Conservation (phyloP, 1,139 yeast genomes). For the Taphrina flavorubra region DNA sequence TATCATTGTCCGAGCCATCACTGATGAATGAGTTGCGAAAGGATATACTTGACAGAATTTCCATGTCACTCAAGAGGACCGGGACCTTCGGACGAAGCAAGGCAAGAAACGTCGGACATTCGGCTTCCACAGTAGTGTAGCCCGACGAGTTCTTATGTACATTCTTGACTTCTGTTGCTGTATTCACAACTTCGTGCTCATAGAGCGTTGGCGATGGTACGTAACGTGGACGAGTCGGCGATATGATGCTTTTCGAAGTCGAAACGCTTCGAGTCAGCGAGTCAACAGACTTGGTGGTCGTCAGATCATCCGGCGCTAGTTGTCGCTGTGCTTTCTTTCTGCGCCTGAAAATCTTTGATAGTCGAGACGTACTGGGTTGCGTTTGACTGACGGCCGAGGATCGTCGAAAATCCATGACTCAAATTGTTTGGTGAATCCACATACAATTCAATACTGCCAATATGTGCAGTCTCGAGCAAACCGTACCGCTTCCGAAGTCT, state of each 20-base stretch:
- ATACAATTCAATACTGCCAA: too few relatives aligned
- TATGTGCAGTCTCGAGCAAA: too few relatives aligned
- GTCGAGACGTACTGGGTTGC: not conserved
- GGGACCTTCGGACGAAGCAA: constrained; percentile 4
- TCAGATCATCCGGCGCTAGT: not conserved
- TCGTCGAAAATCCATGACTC: not conserved
- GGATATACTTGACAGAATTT: constrained; percentile 6
- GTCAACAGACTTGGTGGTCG: not conserved
- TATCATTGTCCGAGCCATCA: not conserved
- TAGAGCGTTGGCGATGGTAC: not conserved
- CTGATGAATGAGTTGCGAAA: not conserved
- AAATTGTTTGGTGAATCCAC: too few relatives aligned
- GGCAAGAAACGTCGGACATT: constrained; percentile 2
- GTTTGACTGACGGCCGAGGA: constrained; percentile 4
- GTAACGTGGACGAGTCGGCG: not conserved
- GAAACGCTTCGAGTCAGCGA: not conserved
- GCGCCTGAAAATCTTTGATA: not conserved
- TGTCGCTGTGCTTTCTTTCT: constrained; percentile 1
- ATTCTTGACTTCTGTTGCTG: not conserved
- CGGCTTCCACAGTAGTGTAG: constrained; percentile 1
- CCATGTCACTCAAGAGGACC: not conserved
- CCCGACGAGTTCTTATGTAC: not conserved
- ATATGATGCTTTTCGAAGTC: not conserved
- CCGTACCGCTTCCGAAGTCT: too few relatives aligned
- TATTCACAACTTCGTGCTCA: not conserved